Conservation (phyloP, 2,329 filamentous ascomycete genomes). For the Apiospora malaysiana region DNA sequence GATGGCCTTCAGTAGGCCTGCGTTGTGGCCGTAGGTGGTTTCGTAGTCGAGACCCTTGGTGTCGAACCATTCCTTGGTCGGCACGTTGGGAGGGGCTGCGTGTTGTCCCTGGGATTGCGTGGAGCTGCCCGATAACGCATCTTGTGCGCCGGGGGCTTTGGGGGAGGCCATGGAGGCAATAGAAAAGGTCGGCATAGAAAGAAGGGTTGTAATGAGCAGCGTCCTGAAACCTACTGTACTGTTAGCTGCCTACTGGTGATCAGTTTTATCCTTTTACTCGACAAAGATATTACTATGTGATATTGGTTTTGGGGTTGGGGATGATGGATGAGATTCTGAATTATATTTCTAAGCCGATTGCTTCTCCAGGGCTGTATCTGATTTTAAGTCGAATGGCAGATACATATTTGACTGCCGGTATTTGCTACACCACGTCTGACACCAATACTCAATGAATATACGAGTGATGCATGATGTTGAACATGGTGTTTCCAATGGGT, state of each 20-base stretch:
- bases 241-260: too few species aligned
- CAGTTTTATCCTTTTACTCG: too few species aligned
- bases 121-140: neutral
- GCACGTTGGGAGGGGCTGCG: slow-evolving; percentile 5
- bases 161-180: neutral
- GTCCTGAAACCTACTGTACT: neutral
- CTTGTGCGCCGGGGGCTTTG: neutral
- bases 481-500: neutral
- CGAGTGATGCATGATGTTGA: neutral
- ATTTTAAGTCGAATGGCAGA: neutral
- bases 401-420: neutral
- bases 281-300: neutral
- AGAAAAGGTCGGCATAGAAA: neutral
- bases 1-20: neutral
- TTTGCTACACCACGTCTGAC: too few species aligned
- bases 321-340: neutral
- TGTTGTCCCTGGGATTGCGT: neutral
- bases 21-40: neutral
- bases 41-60: slow-evolving; percentile 13
- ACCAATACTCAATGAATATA: neutral
- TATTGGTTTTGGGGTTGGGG: neutral
- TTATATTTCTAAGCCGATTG: neutral
- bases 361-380: neutral
- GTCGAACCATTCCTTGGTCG: neutral
- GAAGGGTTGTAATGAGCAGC: neutral